Evolutionary conservation across 148 eudicot species (phyloP), one percentile per base, ranked within the genome.

Genomic region (Rhododendron vialii): DNA sequence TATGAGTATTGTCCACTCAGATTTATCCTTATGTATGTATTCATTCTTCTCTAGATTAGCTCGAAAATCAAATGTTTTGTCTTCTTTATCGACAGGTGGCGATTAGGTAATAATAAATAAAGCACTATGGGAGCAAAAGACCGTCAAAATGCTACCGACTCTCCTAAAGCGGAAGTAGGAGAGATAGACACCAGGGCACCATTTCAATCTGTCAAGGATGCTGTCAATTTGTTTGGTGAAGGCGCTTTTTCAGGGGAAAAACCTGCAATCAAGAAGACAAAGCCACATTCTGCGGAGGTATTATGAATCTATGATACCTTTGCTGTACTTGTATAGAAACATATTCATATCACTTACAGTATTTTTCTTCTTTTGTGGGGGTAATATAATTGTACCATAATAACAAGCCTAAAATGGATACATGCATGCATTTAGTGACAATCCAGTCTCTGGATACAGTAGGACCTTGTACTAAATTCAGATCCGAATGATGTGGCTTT

Each of bases 121-220:
- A 69, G 43, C 86, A 87, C 1, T 67, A 87, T 92, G 93, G 92
- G 87, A 41, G 90, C 91, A 50, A 93, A 92, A 81, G 99, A 91
- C 77, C 91, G 87, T 45, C 84, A 92, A 3, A 92, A 90, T 85
- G 85, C 84, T 84, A 86, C 90, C 24, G 93, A 87, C 78, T 94
- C 98, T 79, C 88, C 95, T 7, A 98, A 94, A 90, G 93, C 85
- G 81, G 93, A 85, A 89, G 95, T 95, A 51, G 99, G 98, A 82
- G 99, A 98, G 89, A 95, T 98, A 82, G 98, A 98, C 88, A 98
- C 99, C 30, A 92, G 99, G 87, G 94, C 98, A 81, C 98, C 98
- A 22, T 95, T 98, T 90, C 98, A 98, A 86, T 98, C 99, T 78
- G 99, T 98, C 77, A 98, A 95, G 89, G 98, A 95, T 93, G 99